Base-by-base conservation (phyloP, 345 rosid genomes). In the Streptanthus diversifolius region DNA sequence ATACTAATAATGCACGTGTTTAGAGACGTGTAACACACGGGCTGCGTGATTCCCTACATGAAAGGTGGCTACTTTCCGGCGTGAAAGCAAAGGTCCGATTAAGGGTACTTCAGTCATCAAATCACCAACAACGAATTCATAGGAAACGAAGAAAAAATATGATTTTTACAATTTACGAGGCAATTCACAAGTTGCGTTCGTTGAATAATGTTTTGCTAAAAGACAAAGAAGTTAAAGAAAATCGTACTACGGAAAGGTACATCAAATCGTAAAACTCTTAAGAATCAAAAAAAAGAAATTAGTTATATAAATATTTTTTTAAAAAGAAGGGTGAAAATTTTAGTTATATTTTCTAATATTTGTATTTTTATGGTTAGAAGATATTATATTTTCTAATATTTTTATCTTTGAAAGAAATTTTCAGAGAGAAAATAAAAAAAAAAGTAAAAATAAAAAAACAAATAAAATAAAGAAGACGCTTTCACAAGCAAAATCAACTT, bases 191-290 rank as follows among this genome's bases (percentile, higher is more conserved):
- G 39, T 57, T 39, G 40, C 64, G 52, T 69, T 27, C 3, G 14
- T 24, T 63, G n/a, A 45, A 53, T 25, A 30, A 57, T 47, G 47
- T 64, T 65, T n/a, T 64, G 14, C 62, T 27, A 70, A 54, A 71
- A 15, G 72, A 66, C 77, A 77, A 72, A 56, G 2, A 56, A 71
- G 19, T 18, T 32, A 1, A 0, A n/a, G n/a, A 6, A 25, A 7
- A 29, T 1, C 18, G 77, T 72, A 77, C 81, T 66, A 77, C 81
- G 81, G 81, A 77, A 71, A 71, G 72, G 81, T 77, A 77, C 81
- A 59, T 66, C 62, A 58, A 62, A 57, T 25, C 40, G 10, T 25
- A 64, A 51, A 18, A 29, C 57, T 25, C 22, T 21, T 33, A 51
- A 41, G 17, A 74, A 27, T 18, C 19, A 18, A 32, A 48, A 47